phyloP scores from a whole-genome alignment of 1,139 yeast species.

The Suhomyces chickasaworum region DNA sequence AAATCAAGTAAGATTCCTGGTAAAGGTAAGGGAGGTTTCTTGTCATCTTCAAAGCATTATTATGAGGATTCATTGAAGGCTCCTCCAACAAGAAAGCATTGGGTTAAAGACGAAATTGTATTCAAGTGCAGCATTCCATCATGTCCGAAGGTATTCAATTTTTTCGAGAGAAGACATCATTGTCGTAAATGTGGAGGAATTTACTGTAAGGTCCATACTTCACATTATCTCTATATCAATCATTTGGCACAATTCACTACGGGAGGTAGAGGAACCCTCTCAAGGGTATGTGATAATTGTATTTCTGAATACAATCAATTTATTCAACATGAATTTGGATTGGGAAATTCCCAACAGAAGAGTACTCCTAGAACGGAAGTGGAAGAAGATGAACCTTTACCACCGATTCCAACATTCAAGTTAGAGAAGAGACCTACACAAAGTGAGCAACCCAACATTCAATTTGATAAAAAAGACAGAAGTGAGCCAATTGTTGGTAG shows the following conservation, averaged over 20 bases:
- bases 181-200: constrained; percentile 94
- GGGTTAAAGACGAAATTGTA: constrained; percentile 74
- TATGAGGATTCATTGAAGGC: constrained; percentile 37
- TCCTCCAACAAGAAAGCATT: constrained; percentile 68
- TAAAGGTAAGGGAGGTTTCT: constrained; percentile 13
- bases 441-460: constrained; percentile 7
- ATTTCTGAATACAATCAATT: constrained; percentile 66
- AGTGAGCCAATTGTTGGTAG: constrained; percentile 48
- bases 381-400: not conserved
- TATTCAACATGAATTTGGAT: constrained; percentile 44
- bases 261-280: constrained; percentile 71
- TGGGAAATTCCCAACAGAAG: constrained; percentile 14
- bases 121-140: constrained; percentile 56
- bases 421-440: constrained; percentile 5
- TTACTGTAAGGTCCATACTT: constrained; percentile 72
- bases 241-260: constrained; percentile 71
- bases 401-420: constrained; percentile 7
- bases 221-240: constrained; percentile 62
- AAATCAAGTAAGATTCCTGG: constrained; percentile 18
- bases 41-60: constrained; percentile 19
- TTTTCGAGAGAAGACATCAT: constrained; percentile 88
- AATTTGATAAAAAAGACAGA: constrained; percentile 15
- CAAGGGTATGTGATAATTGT: constrained; percentile 80
- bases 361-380: not conserved
- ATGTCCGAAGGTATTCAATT: constrained; percentile 67